Base-by-base conservation (phyloP, 1,139 yeast genomes). In the Hansenula anomala region DNA sequence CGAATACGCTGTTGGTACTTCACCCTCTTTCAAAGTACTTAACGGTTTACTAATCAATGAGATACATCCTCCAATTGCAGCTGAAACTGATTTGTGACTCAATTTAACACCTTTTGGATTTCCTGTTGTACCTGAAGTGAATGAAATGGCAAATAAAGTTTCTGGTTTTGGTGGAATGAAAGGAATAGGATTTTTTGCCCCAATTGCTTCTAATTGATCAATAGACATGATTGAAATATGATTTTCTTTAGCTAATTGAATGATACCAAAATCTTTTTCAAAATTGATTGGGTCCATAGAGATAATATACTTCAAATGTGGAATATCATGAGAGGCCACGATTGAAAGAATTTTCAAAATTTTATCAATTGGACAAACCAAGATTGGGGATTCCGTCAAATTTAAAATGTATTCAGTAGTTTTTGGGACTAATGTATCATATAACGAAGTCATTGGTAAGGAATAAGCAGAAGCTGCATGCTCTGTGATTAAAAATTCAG, bases 91-190 rank as follows among this genome's bases (percentile, higher is more conserved):
- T 30, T 59, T 58, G 41, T 83, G 87, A 8, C 75, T 66, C 48
- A 82, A 62, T 26, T 75, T 73, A n/a, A 80, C 90, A 34, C 90
- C 90, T 58, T 83, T 83, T 15, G 90, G 90, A 40, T 67, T 59
- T 15, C 89, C 89, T 4, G 90, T 81, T 19, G 90, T 80, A 26
- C 90, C 90, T 8, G 89, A 80, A 13, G 95, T 85, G 60, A 83
- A 85, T 32, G 84, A 78, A 45, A 85, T 78, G 36, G 90, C 80
- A 49, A 78, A 75, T 15, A 71, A 46, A 28, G 80, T 71, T 7
- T 76, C 72, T 1, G 80, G 73, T 0, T 54, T 58, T 14, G 89
- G 85, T 8, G 76, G 73, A 28, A 63, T 59, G 36, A 68, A 67
- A 1, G 69, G 65, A 9, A 66, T 54, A 5, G 75, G 74, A 49